Conservation (phyloP, 768 basidiomycete genomes). For the Mycena galopus region DNA sequence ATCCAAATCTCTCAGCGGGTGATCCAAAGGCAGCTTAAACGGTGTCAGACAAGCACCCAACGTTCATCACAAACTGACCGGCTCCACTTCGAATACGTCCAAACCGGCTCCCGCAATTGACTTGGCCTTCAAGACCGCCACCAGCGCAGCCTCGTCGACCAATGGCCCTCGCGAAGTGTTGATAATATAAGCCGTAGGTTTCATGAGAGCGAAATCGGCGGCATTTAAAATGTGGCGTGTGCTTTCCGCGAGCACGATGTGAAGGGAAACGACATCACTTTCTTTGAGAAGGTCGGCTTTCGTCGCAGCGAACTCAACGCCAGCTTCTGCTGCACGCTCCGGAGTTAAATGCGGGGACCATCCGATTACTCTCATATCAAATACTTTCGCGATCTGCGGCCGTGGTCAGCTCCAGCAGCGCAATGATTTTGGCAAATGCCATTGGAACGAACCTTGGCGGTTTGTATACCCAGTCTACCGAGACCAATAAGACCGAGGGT, state of each 20-base stretch:
- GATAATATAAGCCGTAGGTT: constrained; percentile 68
- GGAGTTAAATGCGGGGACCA: constrained; percentile 77
- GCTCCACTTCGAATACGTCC: constrained; percentile 77
- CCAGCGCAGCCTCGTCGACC: constrained; percentile 69
- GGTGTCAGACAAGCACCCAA: background rate
- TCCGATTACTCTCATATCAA: constrained; percentile 69
- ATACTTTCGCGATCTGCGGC: constrained; percentile 72
- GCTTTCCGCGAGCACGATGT: constrained; percentile 66
- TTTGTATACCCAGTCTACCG: constrained; percentile 66
- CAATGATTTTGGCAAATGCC: too few relatives aligned
- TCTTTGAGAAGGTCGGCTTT: constrained; percentile 67
- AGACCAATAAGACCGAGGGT: constrained; percentile 74
- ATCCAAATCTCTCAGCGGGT: constrained; percentile 62
- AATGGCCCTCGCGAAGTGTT: constrained; percentile 79
- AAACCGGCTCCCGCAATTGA: constrained; percentile 71
- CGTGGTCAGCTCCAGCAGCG: too few relatives aligned
- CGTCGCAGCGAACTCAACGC: constrained; percentile 60
- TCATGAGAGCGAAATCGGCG: constrained; percentile 66
- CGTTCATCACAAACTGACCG: constrained; percentile 38
- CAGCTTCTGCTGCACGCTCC: constrained; percentile 65
- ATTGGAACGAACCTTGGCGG: constrained; percentile 57
- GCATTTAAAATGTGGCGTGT: constrained; percentile 64
- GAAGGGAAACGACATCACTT: constrained; percentile 73
- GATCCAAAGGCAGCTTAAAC: constrained; percentile 59
- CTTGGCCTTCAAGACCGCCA: constrained; percentile 59